Evolutionary conservation across 1,139 yeast species (phyloP), one percentile per base, ranked within the genome.

Genomic region (Scheffersomyces quercinus): DNA sequence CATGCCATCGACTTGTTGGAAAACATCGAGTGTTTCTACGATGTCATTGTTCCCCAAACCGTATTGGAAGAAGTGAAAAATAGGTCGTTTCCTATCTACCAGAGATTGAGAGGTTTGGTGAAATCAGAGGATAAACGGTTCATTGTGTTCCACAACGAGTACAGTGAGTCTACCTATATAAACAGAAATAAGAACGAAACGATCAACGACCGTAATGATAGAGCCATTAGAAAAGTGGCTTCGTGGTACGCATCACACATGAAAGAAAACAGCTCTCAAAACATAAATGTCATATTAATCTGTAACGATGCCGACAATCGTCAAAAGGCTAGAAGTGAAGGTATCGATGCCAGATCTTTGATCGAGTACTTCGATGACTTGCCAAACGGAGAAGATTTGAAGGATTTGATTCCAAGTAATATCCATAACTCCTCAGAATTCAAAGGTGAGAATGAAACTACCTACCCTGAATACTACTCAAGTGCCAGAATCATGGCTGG

Each of bases 11-110:
- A 93, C 64, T 68, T 93, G 50, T 70, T 95, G 48, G 99, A 95
- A 62, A 85, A 83, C 58, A 75, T 76, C 32, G 77, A 80, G 37
- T 85, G 88, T 45, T 89, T 95, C 59, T 85, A 79, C 58, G 98
- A 95, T 67, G 96, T 91, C 16, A 85, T 95, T 44, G 70, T 95
- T 12, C 97, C 98, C 2, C 99, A 95, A 63, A 86, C 96, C 3
- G 98, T 89, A 1, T 73, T 95, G 37, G 98, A 95, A 56, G 98
- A 95, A 64, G 97, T 91, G 14, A 81, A 90, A 51, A 90, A 89
- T 61, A 76, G 87, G 58, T 88, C 96, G 37, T 81, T 84, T 56
- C 97, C 99, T 2, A 84, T 91, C 28, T 95, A 91, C 60, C 85
- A 87, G 55, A 77, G 99, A 58, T 67, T 93, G 41, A 77, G 98